Conservation (phyloP, 257 asterid genomes). For the Hygrophila difformis region DNA sequence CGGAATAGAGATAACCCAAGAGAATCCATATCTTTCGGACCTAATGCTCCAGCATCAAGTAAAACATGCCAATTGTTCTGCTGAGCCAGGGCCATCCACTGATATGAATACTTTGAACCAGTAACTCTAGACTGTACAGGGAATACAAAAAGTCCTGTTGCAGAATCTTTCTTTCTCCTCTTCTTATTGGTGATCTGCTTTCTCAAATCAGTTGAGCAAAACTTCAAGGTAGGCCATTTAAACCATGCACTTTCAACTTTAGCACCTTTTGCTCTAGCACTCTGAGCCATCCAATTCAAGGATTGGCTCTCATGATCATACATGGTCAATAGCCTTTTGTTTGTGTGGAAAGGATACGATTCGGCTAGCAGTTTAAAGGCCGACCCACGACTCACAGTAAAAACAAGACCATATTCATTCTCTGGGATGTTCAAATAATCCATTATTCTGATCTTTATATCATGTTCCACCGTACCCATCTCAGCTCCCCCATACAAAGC, state of each 20-base stretch:
- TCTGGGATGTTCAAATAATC: conserved; percentile 95
- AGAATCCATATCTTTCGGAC: conserved; percentile 99
- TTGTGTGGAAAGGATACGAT: conserved; percentile 91
- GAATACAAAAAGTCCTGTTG: conserved; percentile 87
- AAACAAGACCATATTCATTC: conserved; percentile 92
- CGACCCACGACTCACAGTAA: conserved; percentile 96
- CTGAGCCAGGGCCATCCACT: conserved; percentile 99
- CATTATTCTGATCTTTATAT: conserved; percentile 78
- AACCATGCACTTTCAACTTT: conserved; percentile 95
- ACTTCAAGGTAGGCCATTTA: conserved; percentile 93
- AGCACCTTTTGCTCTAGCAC: conserved; percentile 93
- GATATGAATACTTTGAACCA: conserved; percentile 94
- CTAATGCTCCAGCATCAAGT: conserved; percentile 97
- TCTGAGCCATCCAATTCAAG: conserved; percentile 94
- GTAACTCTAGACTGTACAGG: conserved; percentile 97
- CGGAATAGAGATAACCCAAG: conserved; percentile 91
- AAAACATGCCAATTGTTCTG: conserved; percentile 99
- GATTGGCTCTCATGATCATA: conserved; percentile 98
- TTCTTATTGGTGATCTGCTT: conserved; percentile 83
- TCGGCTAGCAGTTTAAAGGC: conserved; percentile 91
- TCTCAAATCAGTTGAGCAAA: conserved; percentile 88
- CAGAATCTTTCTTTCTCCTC: conserved; percentile 84
- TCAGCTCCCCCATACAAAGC: conserved; percentile 96
- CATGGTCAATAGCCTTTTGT: conserved; percentile 90
- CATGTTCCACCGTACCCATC: conserved; percentile 74